Evolutionary conservation across 208 protist genomes (phyloP).

Genomic region (Trypanosoma congolense): DNA sequence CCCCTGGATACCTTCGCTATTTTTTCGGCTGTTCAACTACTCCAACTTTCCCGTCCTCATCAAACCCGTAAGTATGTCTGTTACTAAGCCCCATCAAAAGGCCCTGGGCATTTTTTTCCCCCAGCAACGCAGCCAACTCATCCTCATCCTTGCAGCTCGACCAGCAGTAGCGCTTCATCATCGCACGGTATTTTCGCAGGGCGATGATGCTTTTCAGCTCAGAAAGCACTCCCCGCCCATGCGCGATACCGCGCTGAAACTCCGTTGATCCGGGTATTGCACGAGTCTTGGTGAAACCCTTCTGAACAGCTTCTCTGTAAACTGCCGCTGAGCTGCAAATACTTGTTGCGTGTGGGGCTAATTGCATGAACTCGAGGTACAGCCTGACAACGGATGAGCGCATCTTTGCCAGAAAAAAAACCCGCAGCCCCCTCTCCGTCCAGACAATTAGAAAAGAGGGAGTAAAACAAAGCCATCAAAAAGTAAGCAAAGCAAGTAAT

Average conservation of each 20-base stretch:
- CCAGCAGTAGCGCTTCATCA: constrained; percentile 68
- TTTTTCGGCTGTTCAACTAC: no score
- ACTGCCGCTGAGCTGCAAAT: constrained; percentile 6
- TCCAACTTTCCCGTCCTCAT: no score
- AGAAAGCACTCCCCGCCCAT: constrained; percentile 48
- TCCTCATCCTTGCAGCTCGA: constrained; percentile 31
- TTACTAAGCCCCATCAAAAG: constrained; percentile 43
- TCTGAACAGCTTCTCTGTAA: constrained; percentile 53
- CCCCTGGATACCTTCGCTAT: no score
- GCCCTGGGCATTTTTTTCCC: constrained; percentile 26
- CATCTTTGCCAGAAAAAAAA: no score
- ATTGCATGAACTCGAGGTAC: constrained; percentile 71
- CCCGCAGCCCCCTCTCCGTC: no score
- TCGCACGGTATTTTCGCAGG: constrained; percentile 61
- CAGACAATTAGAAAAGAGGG: no score
- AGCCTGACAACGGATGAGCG: constrained; percentile 47
- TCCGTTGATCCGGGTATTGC: constrained; percentile 30
- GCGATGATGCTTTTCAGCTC: constrained; percentile 42
- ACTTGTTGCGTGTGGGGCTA: constrained; percentile 24
- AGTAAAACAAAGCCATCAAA: no score
- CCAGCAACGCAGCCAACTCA: constrained; percentile 33
- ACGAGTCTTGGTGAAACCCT: constrained; percentile 39
- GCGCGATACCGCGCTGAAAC: constrained; percentile 56
- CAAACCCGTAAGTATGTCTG: constrained; percentile 45
- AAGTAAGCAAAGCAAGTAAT: no score